These are phyloP conservation scores for Bauhinia variegata DNA, from an alignment of 306 rosid genomes.

Conservation along the genomic window DNA sequence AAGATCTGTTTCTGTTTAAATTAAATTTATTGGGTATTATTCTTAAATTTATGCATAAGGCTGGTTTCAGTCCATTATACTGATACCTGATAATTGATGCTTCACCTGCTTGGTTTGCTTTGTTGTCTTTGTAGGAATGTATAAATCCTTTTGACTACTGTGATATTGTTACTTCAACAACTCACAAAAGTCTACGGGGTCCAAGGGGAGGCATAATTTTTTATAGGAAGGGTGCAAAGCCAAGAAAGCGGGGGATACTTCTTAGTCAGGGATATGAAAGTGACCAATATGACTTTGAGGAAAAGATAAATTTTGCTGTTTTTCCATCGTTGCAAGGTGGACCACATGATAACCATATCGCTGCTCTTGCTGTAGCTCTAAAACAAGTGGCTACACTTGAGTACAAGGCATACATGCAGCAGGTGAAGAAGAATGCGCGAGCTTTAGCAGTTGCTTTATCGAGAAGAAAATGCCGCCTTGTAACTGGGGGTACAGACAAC, in stretches of 20 bases:
- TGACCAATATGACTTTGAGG: slow-evolving; percentile 85
- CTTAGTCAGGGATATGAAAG: slow-evolving; percentile 68
- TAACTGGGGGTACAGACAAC: slow-evolving; percentile 96
- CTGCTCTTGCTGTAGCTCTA: slow-evolving; percentile 95
- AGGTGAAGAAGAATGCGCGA: slow-evolving; percentile 92
- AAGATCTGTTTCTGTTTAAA: neutral
- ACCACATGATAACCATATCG: slow-evolving; percentile 95
- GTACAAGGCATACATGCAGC: slow-evolving; percentile 88
- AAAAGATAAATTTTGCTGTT: slow-evolving; percentile 88
- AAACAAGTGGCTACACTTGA: slow-evolving; percentile 87
- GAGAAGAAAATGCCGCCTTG: slow-evolving; percentile 77
- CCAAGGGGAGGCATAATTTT: slow-evolving; percentile 99
- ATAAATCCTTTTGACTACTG: slow-evolving; percentile 88
- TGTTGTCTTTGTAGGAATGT: slow-evolving; percentile 63
- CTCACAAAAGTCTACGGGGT: slow-evolving; percentile 98
- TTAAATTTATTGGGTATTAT: neutral
- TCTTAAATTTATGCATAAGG: slow-evolving; percentile 1
- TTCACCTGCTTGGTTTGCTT: slow-evolving; percentile 12
- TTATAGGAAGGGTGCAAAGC: slow-evolving; percentile 80
- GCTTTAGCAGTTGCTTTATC: slow-evolving; percentile 79
- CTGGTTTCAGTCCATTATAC: neutral
- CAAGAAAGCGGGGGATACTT: slow-evolving; percentile 76
- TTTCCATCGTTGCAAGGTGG: slow-evolving; percentile 97
- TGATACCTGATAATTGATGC: neutral
- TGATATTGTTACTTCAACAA: slow-evolving; percentile 94